These are phyloP conservation scores for Cystobasidiaceae sp. DNA, from an alignment of 1,284 basidiomycete species.

Conservation along the genomic window DNA sequence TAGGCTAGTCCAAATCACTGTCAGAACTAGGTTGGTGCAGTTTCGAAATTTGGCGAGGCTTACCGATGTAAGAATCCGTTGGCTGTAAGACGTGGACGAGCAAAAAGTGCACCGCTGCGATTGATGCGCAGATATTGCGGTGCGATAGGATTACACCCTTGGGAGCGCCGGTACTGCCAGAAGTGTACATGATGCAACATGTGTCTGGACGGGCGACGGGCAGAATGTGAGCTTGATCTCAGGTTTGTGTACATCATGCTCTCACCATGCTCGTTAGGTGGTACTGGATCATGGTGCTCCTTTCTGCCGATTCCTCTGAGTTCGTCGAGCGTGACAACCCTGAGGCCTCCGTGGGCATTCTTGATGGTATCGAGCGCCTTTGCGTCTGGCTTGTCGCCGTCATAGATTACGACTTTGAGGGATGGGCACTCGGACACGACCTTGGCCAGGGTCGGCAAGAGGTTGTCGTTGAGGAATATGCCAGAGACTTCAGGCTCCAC, in stretches of 20 bases:
- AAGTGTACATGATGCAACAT: slow-evolving; percentile 96
- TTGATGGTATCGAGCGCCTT: slow-evolving; percentile 58
- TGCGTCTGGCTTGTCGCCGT: slow-evolving; percentile 59
- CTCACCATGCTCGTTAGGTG: slow-evolving; percentile 58
- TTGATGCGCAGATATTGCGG: slow-evolving; percentile 74
- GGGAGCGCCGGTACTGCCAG: slow-evolving; percentile 83
- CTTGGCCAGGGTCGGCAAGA: slow-evolving; percentile 61
- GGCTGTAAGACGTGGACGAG: slow-evolving; percentile 68
- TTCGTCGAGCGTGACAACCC: slow-evolving; percentile 63
- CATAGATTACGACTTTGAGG: slow-evolving; percentile 78
- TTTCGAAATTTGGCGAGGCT: slow-evolving; percentile 39
- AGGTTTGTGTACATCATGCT: too few species aligned
- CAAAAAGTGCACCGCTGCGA: slow-evolving; percentile 70
- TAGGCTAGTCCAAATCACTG: slow-evolving; percentile 55
- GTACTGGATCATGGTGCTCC: slow-evolving; percentile 55
- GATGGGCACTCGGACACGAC: slow-evolving; percentile 50
- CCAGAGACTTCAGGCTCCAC: slow-evolving; percentile 82
- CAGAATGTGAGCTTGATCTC: too few species aligned
- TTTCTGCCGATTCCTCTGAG: slow-evolving; percentile 61
- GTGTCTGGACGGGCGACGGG: too few species aligned
- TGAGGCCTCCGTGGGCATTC: slow-evolving; percentile 51
- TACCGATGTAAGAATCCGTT: slow-evolving; percentile 57
- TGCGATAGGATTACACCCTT: slow-evolving; percentile 92
- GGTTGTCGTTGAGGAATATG: slow-evolving; percentile 87
- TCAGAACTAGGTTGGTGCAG: slow-evolving; percentile 41